Evolutionary conservation across 2,329 filamentous ascomycete genomes (phyloP).

Genomic region (Gyromitra esculenta): DNA sequence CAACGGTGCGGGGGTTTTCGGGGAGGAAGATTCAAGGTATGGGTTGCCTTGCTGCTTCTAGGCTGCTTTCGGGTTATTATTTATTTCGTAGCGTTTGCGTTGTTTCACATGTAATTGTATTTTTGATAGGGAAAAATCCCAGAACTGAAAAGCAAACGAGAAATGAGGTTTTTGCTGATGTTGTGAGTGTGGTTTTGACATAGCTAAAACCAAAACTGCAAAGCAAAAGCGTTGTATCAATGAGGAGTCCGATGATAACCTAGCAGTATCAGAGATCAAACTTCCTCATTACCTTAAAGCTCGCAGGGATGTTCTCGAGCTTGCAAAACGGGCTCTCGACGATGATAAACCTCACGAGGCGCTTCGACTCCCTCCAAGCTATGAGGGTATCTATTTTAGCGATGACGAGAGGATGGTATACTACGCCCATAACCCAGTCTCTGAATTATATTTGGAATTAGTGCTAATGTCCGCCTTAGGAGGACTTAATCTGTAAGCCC

Average conservation of each 20-base stretch:
- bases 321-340: constrained; percentile 64
- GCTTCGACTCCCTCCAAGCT: constrained; percentile 80
- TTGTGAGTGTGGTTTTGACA: constrained; percentile 15
- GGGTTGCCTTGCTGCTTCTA: constrained; percentile 38
- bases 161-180: neutral
- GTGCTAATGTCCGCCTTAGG: constrained; percentile 11
- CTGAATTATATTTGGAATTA: neutral
- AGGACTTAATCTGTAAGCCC: constrained; percentile 64
- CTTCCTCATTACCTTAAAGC: constrained; percentile 78
- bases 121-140: neutral
- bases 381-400: constrained; percentile 78
- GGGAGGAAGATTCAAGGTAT: constrained; percentile 58
- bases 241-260: constrained; percentile 53
- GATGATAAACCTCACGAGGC: constrained; percentile 66
- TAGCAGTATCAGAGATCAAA: constrained; percentile 61
- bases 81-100: neutral
- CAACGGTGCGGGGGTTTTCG: constrained; percentile 57
- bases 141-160: constrained; percentile 40
- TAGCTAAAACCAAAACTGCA: constrained; percentile 46
- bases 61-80: neutral
- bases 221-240: constrained; percentile 46
- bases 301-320: constrained; percentile 75
- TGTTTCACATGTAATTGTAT: neutral
- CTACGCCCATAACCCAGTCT: constrained; percentile 23
- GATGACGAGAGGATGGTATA: constrained; percentile 72